phyloP scores from a whole-genome alignment of 345 rosid genomes.

The Citrus glauca region DNA sequence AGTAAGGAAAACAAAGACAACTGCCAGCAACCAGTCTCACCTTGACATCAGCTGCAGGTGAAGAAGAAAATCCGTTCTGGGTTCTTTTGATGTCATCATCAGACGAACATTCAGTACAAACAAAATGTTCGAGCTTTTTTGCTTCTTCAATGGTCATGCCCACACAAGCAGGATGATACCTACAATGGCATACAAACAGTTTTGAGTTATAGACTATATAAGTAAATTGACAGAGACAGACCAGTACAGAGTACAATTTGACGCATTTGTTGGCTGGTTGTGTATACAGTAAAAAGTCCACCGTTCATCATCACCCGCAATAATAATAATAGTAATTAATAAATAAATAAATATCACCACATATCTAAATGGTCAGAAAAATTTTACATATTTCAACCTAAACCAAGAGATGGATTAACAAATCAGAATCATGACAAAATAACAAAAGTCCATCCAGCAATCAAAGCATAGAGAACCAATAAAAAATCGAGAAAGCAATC shows the following conservation, averaged over 20 bases:
- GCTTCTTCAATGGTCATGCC: constrained; percentile 82
- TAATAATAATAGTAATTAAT: not conserved
- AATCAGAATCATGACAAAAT: not conserved
- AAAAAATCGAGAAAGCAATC: not conserved
- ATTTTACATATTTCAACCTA: not conserved
- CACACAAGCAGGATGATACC: constrained; percentile 93
- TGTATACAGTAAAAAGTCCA: not conserved
- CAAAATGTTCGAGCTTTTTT: constrained; percentile 69
- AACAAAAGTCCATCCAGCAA: not conserved
- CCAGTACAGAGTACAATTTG: not conserved
- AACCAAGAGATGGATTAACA: not conserved
- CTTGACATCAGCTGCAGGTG: constrained; percentile 46
- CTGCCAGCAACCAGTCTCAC: constrained; percentile 24
- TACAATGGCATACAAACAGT: constrained; percentile 21
- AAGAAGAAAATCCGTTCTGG: constrained; percentile 58
- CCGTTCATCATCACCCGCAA: not conserved
- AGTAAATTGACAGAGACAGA: not conserved
- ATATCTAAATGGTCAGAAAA: not conserved
- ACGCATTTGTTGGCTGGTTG: not conserved
- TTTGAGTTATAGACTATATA: not conserved
- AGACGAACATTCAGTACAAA: constrained; percentile 67
- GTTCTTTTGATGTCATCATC: constrained; percentile 55
- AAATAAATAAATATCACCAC: not conserved
- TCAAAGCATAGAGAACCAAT: not conserved
- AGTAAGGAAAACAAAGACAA: not conserved